These are phyloP conservation scores for Termitomyces sp. DNA, from an alignment of 768 basidiomycete genomes.

Conservation along the genomic window DNA sequence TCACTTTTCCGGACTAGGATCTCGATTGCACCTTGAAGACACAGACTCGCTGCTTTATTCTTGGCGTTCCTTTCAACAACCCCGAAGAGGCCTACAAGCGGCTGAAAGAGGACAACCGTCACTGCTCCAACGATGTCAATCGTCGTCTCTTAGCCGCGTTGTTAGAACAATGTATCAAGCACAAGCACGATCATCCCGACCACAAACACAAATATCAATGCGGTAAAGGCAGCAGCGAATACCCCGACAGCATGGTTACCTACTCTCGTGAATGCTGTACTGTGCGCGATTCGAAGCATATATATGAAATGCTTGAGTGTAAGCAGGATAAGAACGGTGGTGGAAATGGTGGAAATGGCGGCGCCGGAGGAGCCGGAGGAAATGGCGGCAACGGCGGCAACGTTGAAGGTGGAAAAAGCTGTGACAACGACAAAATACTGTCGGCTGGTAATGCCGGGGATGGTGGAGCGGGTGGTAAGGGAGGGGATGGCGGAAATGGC, in stretches of 20 bases:
- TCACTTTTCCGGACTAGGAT: constrained; percentile 3
- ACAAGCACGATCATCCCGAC: constrained; percentile 11
- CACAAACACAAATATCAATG: constrained; percentile 7
- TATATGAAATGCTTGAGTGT: constrained; percentile 13
- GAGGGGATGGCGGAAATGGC: constrained; percentile 3
- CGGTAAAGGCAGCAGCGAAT: constrained; percentile 6
- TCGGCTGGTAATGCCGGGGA: background rate
- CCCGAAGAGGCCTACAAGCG: constrained; percentile 10
- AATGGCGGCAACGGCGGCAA: constrained; percentile 8
- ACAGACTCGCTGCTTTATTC: constrained; percentile 12
- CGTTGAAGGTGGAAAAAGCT: constrained; percentile 2
- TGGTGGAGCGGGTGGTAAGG: constrained; percentile 2
- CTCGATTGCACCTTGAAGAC: constrained; percentile 8
- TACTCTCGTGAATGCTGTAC: constrained; percentile 13
- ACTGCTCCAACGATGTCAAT: constrained; percentile 14
- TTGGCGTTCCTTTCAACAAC: constrained; percentile 15
- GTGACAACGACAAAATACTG: background rate
- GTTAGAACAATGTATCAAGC: constrained; percentile 10
- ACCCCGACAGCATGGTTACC: constrained; percentile 13
- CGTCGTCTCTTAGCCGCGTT: constrained; percentile 8
- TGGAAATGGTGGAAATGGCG: constrained; percentile 10
- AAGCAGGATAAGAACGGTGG: constrained; percentile 9
- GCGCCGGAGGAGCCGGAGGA: constrained; percentile 3
- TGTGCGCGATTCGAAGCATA: constrained; percentile 7
- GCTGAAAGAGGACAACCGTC: constrained; percentile 9